phyloP scores from a whole-genome alignment of 257 asterid species.

The Haberlea rhodopensis region DNA sequence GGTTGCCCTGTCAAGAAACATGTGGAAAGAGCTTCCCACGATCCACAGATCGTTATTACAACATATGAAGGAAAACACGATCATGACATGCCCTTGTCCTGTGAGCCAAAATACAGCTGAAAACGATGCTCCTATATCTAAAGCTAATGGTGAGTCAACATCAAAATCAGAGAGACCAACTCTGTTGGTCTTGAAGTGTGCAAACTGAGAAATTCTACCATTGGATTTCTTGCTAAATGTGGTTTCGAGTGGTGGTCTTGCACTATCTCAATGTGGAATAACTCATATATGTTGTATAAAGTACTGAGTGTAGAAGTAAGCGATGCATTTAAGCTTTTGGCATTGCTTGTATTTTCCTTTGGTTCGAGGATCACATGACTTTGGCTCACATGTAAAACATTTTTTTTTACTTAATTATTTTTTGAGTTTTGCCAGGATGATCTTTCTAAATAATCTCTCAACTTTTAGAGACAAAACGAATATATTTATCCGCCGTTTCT shows the following conservation, averaged over 20 bases:
- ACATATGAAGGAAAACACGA: slow-evolving; percentile 80
- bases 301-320: slow-evolving; percentile 23
- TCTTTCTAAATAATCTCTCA: too few relatives aligned
- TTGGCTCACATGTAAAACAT: too few relatives aligned
- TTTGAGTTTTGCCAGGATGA: too few relatives aligned
- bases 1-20: slow-evolving; percentile 92
- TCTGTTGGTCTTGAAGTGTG: slow-evolving; percentile 49
- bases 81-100: slow-evolving; percentile 58
- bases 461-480: too few relatives aligned
- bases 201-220: slow-evolving; percentile 40
- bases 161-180: slow-evolving; percentile 49
- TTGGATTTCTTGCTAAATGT: slow-evolving; percentile 1
- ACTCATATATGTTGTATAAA: slow-evolving; percentile 39
- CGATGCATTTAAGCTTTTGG: slow-evolving; percentile 25
- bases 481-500: too few relatives aligned
- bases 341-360: not conserved
- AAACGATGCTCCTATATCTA: slow-evolving; percentile 31
- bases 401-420: too few relatives aligned
- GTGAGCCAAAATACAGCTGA: slow-evolving; percentile 38
- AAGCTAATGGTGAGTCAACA: slow-evolving; percentile 42
- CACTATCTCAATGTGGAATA: slow-evolving; percentile 24
- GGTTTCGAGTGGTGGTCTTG: slow-evolving; percentile 20
- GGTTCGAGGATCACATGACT: not conserved
- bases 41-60: slow-evolving; percentile 66
- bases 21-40: slow-evolving; percentile 85